Percentiles rank a stretch among this genome's conserved stretches.
Conservation (phyloP, 1,284 basidiomycete genomes). For the Sporisorium graminicola region DNA sequence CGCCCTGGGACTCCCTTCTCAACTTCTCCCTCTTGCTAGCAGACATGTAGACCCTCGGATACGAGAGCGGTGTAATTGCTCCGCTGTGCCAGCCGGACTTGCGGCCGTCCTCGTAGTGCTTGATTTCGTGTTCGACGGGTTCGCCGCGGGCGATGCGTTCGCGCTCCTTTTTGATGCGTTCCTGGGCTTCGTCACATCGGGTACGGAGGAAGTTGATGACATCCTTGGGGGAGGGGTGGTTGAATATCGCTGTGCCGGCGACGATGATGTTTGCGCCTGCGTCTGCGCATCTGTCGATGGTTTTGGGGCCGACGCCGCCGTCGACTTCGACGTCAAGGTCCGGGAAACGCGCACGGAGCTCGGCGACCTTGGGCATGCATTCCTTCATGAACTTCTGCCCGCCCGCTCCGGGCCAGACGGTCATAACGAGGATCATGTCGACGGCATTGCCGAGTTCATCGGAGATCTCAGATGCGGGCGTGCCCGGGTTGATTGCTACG, state of each 20-base stretch:
- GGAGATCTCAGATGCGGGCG: constrained; percentile 64
- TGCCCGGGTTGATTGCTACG: constrained; percentile 69
- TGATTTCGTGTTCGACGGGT: constrained; percentile 44
- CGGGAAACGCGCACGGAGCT: constrained; percentile 90
- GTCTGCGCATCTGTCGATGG: constrained; percentile 87
- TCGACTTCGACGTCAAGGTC: constrained; percentile 93
- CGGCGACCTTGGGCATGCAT: constrained; percentile 89
- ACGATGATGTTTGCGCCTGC: constrained; percentile 93
- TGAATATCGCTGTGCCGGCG: constrained; percentile 95
- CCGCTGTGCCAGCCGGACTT: constrained; percentile 38
- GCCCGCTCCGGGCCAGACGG: constrained; percentile 73
- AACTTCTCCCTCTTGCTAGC: constrained; percentile 48
- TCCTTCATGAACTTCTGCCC: constrained; percentile 97
- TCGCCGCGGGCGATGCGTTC: constrained; percentile 60
- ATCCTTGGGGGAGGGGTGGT: constrained; percentile 79
- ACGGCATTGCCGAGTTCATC: constrained; percentile 66
- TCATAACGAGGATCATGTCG: constrained; percentile 70
- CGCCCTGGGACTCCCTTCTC: constrained; percentile 47
- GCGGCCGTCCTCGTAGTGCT: constrained; percentile 55
- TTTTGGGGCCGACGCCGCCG: constrained; percentile 93
- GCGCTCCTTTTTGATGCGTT: constrained; percentile 62
- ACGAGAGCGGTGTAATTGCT: constrained; percentile 47
- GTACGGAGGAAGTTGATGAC: constrained; percentile 63
- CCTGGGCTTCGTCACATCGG: constrained; percentile 66
- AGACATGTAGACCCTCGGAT: constrained; percentile 56